Evolutionary conservation across 169 alveolate species (phyloP).

Genomic region (Plasmodium blacklocki): DNA sequence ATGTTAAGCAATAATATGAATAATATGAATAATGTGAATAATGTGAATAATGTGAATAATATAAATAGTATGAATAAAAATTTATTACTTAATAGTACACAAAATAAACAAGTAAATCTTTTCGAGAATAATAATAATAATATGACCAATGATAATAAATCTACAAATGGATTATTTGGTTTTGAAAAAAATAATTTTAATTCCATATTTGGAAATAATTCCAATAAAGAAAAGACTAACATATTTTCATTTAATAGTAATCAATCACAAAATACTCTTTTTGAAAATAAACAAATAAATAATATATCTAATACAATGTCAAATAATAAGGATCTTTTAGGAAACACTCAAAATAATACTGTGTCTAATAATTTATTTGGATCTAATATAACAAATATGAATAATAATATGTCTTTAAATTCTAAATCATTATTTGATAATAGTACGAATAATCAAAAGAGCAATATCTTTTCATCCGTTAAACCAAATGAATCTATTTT

Average conservation of each 20-base stretch:
- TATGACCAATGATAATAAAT: constrained; percentile 13
- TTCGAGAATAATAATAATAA: constrained; percentile 7
- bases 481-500: constrained; percentile 30
- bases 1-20: background rate
- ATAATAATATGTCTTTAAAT: constrained; percentile 3
- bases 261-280: constrained; percentile 15
- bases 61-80: background rate
- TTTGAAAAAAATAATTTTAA: constrained; percentile 30
- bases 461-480: constrained; percentile 22
- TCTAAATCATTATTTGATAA: constrained; percentile 25
- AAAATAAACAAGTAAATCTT: constrained; percentile 11
- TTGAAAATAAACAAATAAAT: constrained; percentile 15
- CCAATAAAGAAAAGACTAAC: background rate
- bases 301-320: background rate
- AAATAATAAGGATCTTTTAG: background rate
- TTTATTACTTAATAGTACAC: constrained; percentile 6
- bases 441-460: constrained; percentile 16
- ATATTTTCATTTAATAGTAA: constrained; percentile 11
- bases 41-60: background rate
- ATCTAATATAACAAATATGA: background rate
- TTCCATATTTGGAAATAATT: constrained; percentile 11
- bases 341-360: background rate
- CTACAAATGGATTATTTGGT: background rate
- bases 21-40: background rate
- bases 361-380: constrained; percentile 1